Percentiles rank a stretch among this genome's conserved stretches.
Evolutionary conservation across 495 filamentous ascomycete genomes (phyloP).

Genomic region (Talaromyces borbonicus): DNA sequence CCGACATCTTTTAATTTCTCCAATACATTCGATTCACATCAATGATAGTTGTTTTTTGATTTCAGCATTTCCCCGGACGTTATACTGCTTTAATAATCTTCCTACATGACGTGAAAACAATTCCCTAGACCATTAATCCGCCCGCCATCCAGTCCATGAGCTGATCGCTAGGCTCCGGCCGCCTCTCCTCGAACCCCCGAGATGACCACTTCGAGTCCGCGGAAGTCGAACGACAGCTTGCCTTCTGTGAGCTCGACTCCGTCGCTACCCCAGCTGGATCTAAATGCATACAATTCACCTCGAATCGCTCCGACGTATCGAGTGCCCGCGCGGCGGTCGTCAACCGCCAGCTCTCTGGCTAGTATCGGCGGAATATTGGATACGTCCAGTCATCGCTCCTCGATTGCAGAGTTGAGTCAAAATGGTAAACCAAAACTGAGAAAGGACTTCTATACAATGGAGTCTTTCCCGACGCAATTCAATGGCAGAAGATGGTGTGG

Average conservation of each 20-base stretch:
- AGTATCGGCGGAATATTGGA: conserved; percentile 73
- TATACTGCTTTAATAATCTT: too few relatives aligned
- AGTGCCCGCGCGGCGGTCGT: conserved; percentile 57
- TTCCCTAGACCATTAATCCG: too few relatives aligned
- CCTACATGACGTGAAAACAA: too few relatives aligned
- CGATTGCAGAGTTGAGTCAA: conserved; percentile 65
- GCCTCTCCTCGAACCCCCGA: conserved; percentile 26
- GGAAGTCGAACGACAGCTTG: conserved; percentile 63
- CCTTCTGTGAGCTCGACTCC: conserved; percentile 39
- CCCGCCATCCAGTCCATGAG: conserved; percentile 2
- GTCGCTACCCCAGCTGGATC: conserved; percentile 49
- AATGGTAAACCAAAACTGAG: conserved; percentile 75
- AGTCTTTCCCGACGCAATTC: neutral
- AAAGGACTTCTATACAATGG: too few relatives aligned
- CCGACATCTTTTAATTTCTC: neutral
- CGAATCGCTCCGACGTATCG: conserved; percentile 30
- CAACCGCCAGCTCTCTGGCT: conserved; percentile 76
- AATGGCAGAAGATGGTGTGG: neutral
- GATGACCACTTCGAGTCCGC: conserved; percentile 58
- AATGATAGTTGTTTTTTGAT: too few relatives aligned
- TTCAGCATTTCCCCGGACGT: too few relatives aligned
- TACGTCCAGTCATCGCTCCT: conserved; percentile 45
- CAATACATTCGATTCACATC: neutral
- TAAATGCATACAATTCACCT: conserved; percentile 36
- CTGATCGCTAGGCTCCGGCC: conserved; percentile 8